A percentile compares a stretch with the other conserved stretches of the same genome.
Evolutionary conservation across 192 early-diverging fungal genomes (phyloP).

Genomic region (Pilaira anomala): DNA sequence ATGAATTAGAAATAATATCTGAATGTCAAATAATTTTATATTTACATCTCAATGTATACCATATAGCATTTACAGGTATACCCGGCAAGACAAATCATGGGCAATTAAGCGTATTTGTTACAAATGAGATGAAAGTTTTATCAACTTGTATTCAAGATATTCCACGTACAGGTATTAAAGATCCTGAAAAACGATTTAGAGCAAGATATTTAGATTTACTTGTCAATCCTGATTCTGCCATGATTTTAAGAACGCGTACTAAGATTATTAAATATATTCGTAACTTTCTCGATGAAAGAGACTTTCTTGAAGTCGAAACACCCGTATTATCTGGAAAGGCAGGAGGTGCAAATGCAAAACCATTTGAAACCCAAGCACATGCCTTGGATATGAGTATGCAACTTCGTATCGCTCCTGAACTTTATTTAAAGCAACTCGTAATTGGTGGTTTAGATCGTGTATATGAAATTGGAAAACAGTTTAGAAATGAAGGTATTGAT

Average conservation of each 20-base stretch:
- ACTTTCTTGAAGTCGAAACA: conserved; percentile 85
- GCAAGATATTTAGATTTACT: conserved; percentile 73
- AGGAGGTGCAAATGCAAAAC: conserved; percentile 80
- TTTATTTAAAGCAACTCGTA: conserved; percentile 85
- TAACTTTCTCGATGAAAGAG: conserved; percentile 55
- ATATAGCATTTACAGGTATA: conserved; percentile 51
- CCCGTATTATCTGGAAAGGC: conserved; percentile 69
- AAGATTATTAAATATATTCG: conserved; percentile 64
- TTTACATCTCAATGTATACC: no score
- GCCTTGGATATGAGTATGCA: conserved; percentile 67
- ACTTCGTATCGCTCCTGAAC: conserved; percentile 80
- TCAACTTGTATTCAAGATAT: conserved; percentile 69
- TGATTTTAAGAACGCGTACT: conserved; percentile 55
- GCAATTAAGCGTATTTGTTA: conserved; percentile 66
- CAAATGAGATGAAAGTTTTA: conserved; percentile 46
- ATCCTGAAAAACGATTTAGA: conserved; percentile 69
- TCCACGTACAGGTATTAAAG: conserved; percentile 58
- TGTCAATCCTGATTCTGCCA: conserved; percentile 54
- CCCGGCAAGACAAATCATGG: conserved; percentile 69
- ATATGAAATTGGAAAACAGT: conserved; percentile 88
- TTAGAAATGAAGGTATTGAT: conserved; percentile 89
- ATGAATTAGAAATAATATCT: not conserved
- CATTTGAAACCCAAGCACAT: conserved; percentile 69
- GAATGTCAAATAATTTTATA: conserved; percentile 14
- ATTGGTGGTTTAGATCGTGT: conserved; percentile 83